These are phyloP conservation scores for Vararia minispora DNA, from an alignment of 768 basidiomycete species.

Conservation along the genomic window DNA sequence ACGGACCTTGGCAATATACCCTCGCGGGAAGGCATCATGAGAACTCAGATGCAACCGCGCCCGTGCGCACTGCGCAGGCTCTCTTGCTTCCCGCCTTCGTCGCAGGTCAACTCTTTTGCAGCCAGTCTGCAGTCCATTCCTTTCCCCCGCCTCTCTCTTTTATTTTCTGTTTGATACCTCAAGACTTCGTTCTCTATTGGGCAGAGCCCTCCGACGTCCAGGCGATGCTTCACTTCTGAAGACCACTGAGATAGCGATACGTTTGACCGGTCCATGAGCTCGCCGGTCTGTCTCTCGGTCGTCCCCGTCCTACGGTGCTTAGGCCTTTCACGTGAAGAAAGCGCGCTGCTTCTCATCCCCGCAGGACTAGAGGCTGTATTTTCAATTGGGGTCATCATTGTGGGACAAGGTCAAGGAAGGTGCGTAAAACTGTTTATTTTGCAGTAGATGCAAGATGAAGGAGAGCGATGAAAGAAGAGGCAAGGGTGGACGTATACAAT, in stretches of 20 bases:
- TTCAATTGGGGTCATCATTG: conserved; percentile 38
- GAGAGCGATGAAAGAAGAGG: no score
- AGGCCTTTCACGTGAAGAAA: conserved; percentile 35
- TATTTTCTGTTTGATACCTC: conserved; percentile 7
- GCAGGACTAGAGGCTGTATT: conserved; percentile 53
- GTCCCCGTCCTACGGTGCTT: conserved; percentile 64
- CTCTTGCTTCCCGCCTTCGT: no score
- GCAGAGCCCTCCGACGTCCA: conserved; percentile 21
- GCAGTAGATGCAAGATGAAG: conserved; percentile 2
- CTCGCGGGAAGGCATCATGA: no score
- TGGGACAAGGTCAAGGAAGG: conserved; percentile 38
- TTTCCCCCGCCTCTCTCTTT: conserved; percentile 20
- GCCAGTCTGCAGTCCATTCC: conserved; percentile 39
- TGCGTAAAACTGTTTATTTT: conserved; percentile 21
- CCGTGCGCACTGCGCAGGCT: no score
- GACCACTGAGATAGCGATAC: conserved; percentile 12
- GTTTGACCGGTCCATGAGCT: conserved; percentile 10
- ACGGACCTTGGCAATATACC: no score
- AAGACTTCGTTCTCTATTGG: conserved; percentile 17
- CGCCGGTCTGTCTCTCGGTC: conserved; percentile 49
- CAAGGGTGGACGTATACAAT: no score
- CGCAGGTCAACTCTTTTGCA: conserved; percentile 26
- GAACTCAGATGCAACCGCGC: no score
- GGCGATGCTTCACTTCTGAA: conserved; percentile 23
- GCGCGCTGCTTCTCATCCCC: conserved; percentile 45